phyloP scores from a whole-genome alignment of 1,139 yeast species.

The Blastobotrys apis region DNA sequence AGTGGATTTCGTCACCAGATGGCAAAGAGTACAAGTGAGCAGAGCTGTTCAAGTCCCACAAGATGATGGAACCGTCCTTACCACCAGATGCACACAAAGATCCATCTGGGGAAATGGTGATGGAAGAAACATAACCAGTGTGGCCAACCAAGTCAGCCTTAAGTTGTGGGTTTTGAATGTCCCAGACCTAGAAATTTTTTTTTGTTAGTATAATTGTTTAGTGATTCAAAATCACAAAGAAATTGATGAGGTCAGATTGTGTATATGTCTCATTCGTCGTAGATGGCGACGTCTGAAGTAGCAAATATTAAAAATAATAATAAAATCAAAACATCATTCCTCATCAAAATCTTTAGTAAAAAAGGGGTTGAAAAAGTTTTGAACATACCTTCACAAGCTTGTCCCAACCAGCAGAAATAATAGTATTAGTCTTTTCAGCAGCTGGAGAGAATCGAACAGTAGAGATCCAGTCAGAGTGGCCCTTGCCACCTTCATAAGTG shows the following conservation, averaged over 20 bases:
- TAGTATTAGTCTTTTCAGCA: conserved; percentile 53
- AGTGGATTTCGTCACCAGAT: conserved; percentile 96
- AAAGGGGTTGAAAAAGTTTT: conserved; percentile 45
- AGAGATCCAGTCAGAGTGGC: conserved; percentile 99
- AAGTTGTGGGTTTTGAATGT: conserved; percentile 77
- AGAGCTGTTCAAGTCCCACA: conserved; percentile 95
- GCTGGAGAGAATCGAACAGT: conserved; percentile 95
- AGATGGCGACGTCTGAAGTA: conserved; percentile 89
- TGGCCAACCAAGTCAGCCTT: conserved; percentile 98
- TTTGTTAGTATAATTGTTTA: conserved; percentile 37
- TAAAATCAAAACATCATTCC: conserved; percentile 4
- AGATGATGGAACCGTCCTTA: conserved; percentile 97
- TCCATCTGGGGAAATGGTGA: conserved; percentile 99
- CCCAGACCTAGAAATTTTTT: conserved; percentile 71
- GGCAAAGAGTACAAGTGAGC: conserved; percentile 88
- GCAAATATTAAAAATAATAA: conserved; percentile 70
- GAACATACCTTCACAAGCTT: conserved; percentile 90
- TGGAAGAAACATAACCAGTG: conserved; percentile 97
- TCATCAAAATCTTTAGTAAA: conserved; percentile 5
- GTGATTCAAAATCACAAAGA: conserved; percentile 13
- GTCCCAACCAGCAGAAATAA: conserved; percentile 99
- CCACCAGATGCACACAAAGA: conserved; percentile 99
- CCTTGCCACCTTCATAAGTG: conserved; percentile 63
- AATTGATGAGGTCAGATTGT: conserved; percentile 96
- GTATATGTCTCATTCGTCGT: conserved; percentile 90